phyloP scores from a whole-genome alignment of 2,329 filamentous ascomycete genomes.

The Cytospora piceicola region DNA sequence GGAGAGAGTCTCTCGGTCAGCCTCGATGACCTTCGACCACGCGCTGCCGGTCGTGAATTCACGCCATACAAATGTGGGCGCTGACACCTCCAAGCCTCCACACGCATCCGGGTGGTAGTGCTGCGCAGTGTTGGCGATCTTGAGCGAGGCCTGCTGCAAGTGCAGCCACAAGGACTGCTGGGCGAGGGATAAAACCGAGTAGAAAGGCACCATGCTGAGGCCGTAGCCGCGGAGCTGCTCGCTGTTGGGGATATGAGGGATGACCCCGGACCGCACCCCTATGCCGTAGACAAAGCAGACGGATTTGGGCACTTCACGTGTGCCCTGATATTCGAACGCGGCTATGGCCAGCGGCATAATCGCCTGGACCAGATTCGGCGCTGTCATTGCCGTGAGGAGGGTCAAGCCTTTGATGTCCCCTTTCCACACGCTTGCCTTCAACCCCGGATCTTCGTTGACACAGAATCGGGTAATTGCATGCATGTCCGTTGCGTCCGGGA shows the following conservation, averaged over 20 bases:
- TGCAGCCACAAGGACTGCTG: slow-evolving; percentile 18
- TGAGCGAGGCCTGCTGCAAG: slow-evolving; percentile 15
- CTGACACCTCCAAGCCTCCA: background rate
- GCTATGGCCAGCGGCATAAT: slow-evolving; percentile 6
- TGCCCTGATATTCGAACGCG: slow-evolving; percentile 14
- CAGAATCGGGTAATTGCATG: background rate
- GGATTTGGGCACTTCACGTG: background rate
- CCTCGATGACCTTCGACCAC: slow-evolving; percentile 12
- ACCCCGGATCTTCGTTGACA: background rate
- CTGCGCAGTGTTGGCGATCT: slow-evolving; percentile 1
- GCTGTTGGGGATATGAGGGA: background rate
- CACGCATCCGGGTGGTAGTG: slow-evolving; percentile 3
- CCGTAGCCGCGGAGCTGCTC: slow-evolving; percentile 10
- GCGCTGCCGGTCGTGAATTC: slow-evolving; percentile 7
- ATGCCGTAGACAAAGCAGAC: background rate
- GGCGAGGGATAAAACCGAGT: background rate
- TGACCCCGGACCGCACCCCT: background rate
- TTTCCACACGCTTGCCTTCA: background rate
- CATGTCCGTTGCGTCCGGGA: background rate
- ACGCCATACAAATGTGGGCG: slow-evolving; percentile 9
- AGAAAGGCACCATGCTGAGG: slow-evolving; percentile 7
- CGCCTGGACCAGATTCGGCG: background rate
- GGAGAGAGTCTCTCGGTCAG: background rate
- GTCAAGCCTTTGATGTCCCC: slow-evolving; percentile 17
- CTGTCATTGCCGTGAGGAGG: slow-evolving; percentile 1